These are phyloP conservation scores for Penicillium tannophilum DNA, from an alignment of 495 filamentous ascomycete species.

Conservation along the genomic window DNA sequence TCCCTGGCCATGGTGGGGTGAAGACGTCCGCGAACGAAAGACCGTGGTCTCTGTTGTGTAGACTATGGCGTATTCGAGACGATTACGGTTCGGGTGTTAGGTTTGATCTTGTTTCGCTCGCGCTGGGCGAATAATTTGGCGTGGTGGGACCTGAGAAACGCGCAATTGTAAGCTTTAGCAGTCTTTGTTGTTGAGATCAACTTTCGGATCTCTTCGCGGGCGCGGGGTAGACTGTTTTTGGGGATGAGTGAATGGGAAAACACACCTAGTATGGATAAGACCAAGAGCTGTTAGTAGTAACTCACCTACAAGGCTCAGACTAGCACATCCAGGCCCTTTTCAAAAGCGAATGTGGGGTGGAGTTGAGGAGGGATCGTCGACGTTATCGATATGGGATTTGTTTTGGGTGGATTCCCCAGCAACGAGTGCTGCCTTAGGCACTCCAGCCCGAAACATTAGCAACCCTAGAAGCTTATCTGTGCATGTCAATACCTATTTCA, in stretches of 20 bases:
- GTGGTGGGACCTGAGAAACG: not conserved
- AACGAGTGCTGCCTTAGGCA: slow-evolving; percentile 28
- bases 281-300: not conserved
- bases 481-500: no score
- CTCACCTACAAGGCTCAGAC: not conserved
- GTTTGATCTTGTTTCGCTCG: not conserved
- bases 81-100: not conserved
- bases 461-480: no score
- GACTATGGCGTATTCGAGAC: not conserved
- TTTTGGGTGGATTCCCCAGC: slow-evolving; percentile 29
- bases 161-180: slow-evolving; percentile 3
- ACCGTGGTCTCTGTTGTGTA: not conserved
- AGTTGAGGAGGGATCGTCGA: slow-evolving; percentile 20
- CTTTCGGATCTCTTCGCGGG: not conserved
- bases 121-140: not conserved
- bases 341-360: slow-evolving; percentile 12
- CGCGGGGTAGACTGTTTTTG: not conserved
- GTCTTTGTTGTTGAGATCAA: not conserved
- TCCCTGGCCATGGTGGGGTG: slow-evolving; percentile 42
- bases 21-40: not conserved
- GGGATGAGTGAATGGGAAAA: not conserved
- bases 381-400: slow-evolving; percentile 34
- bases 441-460: not conserved
- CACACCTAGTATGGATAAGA: not conserved
- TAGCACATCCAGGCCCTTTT: not conserved